Evolutionary conservation across 2,329 filamentous ascomycete species (phyloP).

Genomic region (Cladosporium sp.): DNA sequence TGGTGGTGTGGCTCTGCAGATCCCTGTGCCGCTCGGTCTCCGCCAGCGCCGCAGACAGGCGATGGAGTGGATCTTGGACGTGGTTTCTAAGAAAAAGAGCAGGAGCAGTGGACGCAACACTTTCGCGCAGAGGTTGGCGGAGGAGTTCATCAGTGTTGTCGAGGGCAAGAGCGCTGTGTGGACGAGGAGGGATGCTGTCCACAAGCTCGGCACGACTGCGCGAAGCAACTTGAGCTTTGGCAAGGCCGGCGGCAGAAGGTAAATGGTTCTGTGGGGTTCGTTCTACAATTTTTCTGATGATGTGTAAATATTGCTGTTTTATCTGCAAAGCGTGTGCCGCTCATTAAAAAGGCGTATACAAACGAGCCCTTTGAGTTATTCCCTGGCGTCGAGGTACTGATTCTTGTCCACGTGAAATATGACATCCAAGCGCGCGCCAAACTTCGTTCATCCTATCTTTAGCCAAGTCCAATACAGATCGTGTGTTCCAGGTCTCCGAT

Average conservation of each 20-base stretch:
- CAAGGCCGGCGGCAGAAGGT: conserved; percentile 11
- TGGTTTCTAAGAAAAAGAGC: conserved; percentile 75
- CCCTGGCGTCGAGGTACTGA: background rate
- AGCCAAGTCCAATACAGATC: background rate
- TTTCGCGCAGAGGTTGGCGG: conserved; percentile 76
- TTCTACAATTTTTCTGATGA: background rate
- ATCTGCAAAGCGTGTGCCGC: background rate
- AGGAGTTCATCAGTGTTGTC: conserved; percentile 83
- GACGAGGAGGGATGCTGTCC: conserved; percentile 75
- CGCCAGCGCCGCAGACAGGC: conserved; percentile 67
- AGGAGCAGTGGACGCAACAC: conserved; percentile 68
- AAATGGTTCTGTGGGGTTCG: background rate
- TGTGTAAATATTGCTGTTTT: background rate
- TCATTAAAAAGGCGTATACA: background rate
- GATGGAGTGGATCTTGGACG: conserved; percentile 84
- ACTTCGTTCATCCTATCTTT: background rate
- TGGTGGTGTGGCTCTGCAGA: conserved; percentile 79
- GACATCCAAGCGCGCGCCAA: background rate
- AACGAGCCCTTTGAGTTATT: background rate
- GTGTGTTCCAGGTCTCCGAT: no score
- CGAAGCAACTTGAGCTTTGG: conserved; percentile 65
- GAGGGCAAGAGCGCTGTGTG: conserved; percentile 83
- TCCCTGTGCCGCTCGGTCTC: conserved; percentile 73
- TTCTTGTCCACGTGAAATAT: background rate
- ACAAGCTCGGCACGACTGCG: conserved; percentile 76